Percentiles rank a stretch among this genome's conserved stretches.
These are phyloP conservation scores for Porcisia deanei DNA, from an alignment of 208 protist genomes.

Conservation along the genomic window DNA sequence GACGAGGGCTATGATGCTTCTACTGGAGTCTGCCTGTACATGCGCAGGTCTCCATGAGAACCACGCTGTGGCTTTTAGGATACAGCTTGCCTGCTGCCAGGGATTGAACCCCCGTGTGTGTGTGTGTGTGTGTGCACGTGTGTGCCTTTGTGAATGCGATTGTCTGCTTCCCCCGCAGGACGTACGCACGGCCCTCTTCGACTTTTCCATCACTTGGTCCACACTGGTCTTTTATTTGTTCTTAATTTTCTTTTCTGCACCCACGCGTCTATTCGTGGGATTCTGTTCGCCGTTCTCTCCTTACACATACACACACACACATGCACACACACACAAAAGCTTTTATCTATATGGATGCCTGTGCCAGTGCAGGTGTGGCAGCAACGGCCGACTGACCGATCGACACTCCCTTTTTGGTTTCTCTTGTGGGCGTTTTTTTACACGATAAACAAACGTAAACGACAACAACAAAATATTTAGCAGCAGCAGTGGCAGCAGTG, in stretches of 20 bases:
- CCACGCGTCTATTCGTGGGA: background rate
- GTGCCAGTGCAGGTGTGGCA: background rate
- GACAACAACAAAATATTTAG: background rate
- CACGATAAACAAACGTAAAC: background rate
- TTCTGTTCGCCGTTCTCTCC: background rate
- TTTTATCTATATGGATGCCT: background rate
- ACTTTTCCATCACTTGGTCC: background rate
- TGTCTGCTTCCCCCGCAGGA: background rate
- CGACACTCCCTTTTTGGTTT: too few relatives aligned
- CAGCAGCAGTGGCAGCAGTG: background rate
- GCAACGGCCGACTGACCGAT: background rate
- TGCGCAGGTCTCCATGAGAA: too few relatives aligned
- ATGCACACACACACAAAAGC: too few relatives aligned
- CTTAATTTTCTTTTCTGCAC: background rate
- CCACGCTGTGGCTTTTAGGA: too few relatives aligned
- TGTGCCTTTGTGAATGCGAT: background rate
- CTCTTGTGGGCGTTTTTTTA: background rate
- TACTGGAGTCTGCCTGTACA: too few relatives aligned
- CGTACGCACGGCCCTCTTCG: background rate
- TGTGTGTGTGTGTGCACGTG: slow-evolving; percentile 6
- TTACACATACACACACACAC: too few relatives aligned
- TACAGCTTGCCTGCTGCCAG: too few relatives aligned
- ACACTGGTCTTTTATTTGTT: background rate
- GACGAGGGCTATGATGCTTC: too few relatives aligned
- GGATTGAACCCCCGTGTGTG: too few relatives aligned